A percentile compares a stretch with the other conserved stretches of the same genome.
These are phyloP conservation scores for Yamadazyma songkhlaensis DNA, from an alignment of 1,139 yeast species.

Conservation along the genomic window DNA sequence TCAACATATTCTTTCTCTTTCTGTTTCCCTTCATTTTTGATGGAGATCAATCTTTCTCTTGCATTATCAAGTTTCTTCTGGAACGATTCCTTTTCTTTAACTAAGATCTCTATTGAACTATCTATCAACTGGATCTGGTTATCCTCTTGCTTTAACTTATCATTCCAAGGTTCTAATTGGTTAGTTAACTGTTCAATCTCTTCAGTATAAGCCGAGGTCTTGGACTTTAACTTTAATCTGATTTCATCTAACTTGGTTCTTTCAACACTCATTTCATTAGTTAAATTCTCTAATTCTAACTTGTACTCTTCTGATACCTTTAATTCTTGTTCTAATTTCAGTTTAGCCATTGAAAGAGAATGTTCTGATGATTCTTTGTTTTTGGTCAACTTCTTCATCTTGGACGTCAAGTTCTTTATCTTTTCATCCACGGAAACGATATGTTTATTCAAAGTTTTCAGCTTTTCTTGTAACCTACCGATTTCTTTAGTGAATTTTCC, in stretches of 20 bases:
- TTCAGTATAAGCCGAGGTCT: slow-evolving; percentile 63
- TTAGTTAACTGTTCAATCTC: slow-evolving; percentile 64
- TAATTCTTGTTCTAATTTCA: slow-evolving; percentile 45
- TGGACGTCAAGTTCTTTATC: slow-evolving; percentile 58
- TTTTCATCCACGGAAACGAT: slow-evolving; percentile 75
- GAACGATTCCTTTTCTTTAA: slow-evolving; percentile 44
- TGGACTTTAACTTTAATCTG: slow-evolving; percentile 64
- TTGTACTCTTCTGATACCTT: slow-evolving; percentile 41
- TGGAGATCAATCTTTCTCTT: slow-evolving; percentile 43
- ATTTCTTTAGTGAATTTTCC: slow-evolving; percentile 30
- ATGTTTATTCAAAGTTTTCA: slow-evolving; percentile 43
- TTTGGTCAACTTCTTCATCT: slow-evolving; percentile 62
- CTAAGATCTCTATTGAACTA: slow-evolving; percentile 62
- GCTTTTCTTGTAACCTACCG: slow-evolving; percentile 32
- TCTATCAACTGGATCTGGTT: slow-evolving; percentile 64
- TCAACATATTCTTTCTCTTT: slow-evolving; percentile 47
- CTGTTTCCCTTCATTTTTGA: slow-evolving; percentile 51
- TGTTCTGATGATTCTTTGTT: slow-evolving; percentile 35
- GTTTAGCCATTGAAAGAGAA: slow-evolving; percentile 38
- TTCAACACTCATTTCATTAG: slow-evolving; percentile 49
- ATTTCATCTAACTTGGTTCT: slow-evolving; percentile 57
- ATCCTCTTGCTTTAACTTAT: slow-evolving; percentile 61
- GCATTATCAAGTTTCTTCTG: slow-evolving; percentile 47
- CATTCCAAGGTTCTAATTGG: slow-evolving; percentile 82
- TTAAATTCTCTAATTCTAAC: slow-evolving; percentile 44